Evolutionary conservation across 1,284 basidiomycete genomes (phyloP).

Genomic region (Sanghuangporus sanghuang): DNA sequence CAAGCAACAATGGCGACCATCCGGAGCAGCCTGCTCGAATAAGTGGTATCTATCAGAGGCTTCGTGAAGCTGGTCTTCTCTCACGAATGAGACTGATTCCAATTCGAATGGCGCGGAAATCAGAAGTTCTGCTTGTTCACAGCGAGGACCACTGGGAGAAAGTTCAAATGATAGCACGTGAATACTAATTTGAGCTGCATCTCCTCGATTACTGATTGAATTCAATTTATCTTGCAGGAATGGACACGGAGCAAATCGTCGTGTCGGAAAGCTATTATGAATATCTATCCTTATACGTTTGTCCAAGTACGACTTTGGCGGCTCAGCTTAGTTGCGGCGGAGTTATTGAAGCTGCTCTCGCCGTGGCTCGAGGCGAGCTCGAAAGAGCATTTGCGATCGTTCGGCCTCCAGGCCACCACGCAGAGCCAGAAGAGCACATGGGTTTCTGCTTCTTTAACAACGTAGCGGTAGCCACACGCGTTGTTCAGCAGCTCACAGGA

Average conservation of each 20-base stretch:
- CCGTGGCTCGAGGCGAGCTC: conserved; percentile 79
- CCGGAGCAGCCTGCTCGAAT: conserved; percentile 91
- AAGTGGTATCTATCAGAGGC: conserved; percentile 64
- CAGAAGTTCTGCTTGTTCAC: conserved; percentile 88
- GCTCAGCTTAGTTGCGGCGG: conserved; percentile 92
- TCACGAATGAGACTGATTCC: conserved; percentile 75
- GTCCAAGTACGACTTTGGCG: conserved; percentile 77
- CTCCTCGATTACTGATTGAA: too few relatives aligned
- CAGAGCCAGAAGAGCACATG: conserved; percentile 96
- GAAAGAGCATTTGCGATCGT: conserved; percentile 94
- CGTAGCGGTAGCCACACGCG: conserved; percentile 87
- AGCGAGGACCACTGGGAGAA: conserved; percentile 88
- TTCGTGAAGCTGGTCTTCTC: conserved; percentile 60
- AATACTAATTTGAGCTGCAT: conserved; percentile 16
- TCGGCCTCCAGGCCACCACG: conserved; percentile 96
- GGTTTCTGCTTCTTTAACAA: conserved; percentile 99
- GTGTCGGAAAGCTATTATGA: conserved; percentile 81
- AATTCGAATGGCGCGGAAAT: conserved; percentile 66
- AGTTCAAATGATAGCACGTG: conserved; percentile 74
- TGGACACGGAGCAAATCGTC: conserved; percentile 67
- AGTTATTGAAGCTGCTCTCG: conserved; percentile 85
- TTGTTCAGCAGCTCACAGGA: conserved; percentile 63
- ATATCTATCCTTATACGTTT: conserved; percentile 88
- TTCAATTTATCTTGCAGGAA: conserved; percentile 38
- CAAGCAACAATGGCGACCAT: conserved; percentile 46